A percentile compares a stretch with the other conserved stretches of the same genome.
These are phyloP conservation scores for Micromonas pusilla DNA, from an alignment of 139 green algal species.

Conservation along the genomic window DNA sequence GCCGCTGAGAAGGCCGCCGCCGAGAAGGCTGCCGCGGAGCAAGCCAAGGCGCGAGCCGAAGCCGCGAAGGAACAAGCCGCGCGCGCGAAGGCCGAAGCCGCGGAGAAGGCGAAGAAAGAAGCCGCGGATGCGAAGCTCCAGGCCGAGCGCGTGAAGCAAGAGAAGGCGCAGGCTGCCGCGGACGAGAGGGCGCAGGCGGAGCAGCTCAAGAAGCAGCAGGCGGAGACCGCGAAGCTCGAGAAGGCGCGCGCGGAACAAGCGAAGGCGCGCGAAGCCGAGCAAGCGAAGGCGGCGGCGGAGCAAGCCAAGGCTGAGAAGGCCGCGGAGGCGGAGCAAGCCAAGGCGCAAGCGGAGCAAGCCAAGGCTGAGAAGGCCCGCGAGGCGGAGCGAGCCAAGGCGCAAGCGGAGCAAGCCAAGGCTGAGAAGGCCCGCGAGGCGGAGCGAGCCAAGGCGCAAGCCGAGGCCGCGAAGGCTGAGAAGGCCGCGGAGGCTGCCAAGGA, in stretches of 20 bases:
- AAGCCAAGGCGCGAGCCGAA: background rate
- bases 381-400: background rate
- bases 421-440: background rate
- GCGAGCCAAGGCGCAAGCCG: background rate
- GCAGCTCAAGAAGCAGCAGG: background rate
- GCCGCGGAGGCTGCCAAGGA: background rate
- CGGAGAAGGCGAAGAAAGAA: background rate
- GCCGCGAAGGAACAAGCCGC: background rate
- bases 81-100: background rate
- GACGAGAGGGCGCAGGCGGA: background rate
- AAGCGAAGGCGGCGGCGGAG: background rate
- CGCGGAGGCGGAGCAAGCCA: background rate
- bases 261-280: background rate
- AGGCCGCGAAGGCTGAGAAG: background rate
- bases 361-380: constrained; percentile 3
- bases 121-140: background rate
- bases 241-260: background rate
- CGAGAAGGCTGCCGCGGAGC: background rate
- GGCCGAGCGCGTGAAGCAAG: background rate
- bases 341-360: background rate
- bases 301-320: too few relatives aligned
- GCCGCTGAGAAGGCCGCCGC: background rate
- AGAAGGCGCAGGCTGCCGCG: background rate
- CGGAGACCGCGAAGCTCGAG: background rate
- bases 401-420: background rate